phyloP scores from a whole-genome alignment of 805 yeast genomes.

The Starmera dryadoides region DNA sequence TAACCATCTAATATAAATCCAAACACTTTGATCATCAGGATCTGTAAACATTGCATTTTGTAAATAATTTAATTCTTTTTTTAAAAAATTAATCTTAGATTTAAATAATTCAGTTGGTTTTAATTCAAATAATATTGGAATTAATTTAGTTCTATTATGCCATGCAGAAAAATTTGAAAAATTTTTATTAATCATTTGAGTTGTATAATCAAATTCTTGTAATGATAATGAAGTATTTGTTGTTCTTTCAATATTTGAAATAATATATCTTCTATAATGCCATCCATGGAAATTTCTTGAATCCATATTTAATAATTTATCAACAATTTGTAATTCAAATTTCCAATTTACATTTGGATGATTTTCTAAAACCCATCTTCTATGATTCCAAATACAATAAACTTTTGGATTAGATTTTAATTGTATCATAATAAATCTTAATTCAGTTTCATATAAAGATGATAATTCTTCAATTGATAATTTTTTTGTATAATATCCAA shows the following conservation, averaged over 20 bases:
- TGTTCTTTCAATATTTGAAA: slow-evolving; percentile 26
- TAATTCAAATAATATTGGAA: slow-evolving; percentile 40
- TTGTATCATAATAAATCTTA: slow-evolving; percentile 49
- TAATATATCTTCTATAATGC: slow-evolving; percentile 81
- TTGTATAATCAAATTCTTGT: slow-evolving; percentile 70
- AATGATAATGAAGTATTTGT: slow-evolving; percentile 23
- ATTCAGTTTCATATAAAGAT: slow-evolving; percentile 43
- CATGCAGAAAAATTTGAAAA: slow-evolving; percentile 94
- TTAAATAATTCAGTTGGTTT: slow-evolving; percentile 16
- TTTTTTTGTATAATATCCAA: slow-evolving; percentile 9
- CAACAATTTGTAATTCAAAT: slow-evolving; percentile 63
- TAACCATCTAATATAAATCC: slow-evolving; percentile 87
- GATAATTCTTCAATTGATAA: slow-evolving; percentile 15
- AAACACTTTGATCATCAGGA: slow-evolving; percentile 88
- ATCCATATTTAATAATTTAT: slow-evolving; percentile 61
- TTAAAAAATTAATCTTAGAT: slow-evolving; percentile 31
- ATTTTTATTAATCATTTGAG: slow-evolving; percentile 68
- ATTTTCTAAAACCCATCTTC: slow-evolving; percentile 69
- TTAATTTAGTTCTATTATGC: slow-evolving; percentile 77
- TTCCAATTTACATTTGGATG: slow-evolving; percentile 55
- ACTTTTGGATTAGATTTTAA: slow-evolving; percentile 74
- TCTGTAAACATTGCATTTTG: slow-evolving; percentile 87
- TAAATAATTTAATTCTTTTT: slow-evolving; percentile 56
- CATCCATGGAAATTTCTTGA: slow-evolving; percentile 91
- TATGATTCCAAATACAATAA: slow-evolving; percentile 95